phyloP scores from a whole-genome alignment of 805 yeast genomes.

The Starmerella sirachaensis region DNA sequence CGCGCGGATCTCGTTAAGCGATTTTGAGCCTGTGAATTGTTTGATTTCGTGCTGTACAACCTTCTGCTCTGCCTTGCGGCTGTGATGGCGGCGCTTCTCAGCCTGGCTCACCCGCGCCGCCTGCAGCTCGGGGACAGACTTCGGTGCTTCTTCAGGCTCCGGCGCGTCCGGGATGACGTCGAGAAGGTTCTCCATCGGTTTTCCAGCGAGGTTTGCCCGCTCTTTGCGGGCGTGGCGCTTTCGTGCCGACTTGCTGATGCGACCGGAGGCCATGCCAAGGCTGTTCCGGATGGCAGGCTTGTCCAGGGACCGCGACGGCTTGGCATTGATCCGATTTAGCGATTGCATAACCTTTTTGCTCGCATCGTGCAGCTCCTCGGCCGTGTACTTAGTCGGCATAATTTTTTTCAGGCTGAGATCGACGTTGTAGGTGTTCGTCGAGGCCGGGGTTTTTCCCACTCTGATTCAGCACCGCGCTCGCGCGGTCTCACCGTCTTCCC shows the following conservation, averaged over 20 bases:
- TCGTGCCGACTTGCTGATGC: conserved; percentile 19
- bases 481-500: too few species aligned
- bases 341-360: conserved; percentile 23
- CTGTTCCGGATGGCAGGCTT: conserved; percentile 21
- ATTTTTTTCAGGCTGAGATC: too few species aligned
- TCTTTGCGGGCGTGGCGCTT: conserved; percentile 20
- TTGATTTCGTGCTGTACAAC: conserved; percentile 17
- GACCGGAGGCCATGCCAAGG: conserved; percentile 13
- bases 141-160: conserved; percentile 9
- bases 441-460: too few species aligned
- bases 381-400: conserved; percentile 17
- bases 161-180: conserved; percentile 16
- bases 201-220: conserved; percentile 21
- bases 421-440: too few species aligned
- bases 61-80: conserved; percentile 19
- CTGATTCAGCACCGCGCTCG: too few species aligned
- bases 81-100: conserved; percentile 10
- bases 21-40: conserved; percentile 3
- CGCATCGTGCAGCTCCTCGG: conserved; percentile 22
- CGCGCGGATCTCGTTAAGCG: conserved; percentile 12
- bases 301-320: conserved; percentile 10
- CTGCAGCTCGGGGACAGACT: conserved; percentile 12
- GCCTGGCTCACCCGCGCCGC: conserved; percentile 7
- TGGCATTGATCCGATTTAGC: conserved; percentile 16
- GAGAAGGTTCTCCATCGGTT: conserved; percentile 19